Evolutionary conservation across 1,284 basidiomycete species (phyloP).

Genomic region (Exobasidium cylindrosporum): DNA sequence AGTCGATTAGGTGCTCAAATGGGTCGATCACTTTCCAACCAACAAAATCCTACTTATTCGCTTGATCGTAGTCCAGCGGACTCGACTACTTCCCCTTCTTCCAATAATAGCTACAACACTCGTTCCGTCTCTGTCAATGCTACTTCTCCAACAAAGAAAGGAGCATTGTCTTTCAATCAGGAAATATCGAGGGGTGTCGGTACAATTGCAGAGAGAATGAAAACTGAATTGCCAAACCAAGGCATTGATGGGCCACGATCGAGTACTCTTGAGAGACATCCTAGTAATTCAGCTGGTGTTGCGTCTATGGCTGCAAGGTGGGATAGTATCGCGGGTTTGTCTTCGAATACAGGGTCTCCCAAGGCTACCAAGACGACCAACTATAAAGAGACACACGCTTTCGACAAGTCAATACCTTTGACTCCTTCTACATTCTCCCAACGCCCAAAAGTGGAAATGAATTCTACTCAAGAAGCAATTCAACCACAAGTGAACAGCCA

Average conservation of each 20-base stretch:
- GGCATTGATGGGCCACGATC: no score
- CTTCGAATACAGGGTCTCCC: no score
- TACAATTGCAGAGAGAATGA: no score
- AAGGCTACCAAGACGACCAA: no score
- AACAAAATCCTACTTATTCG: not conserved
- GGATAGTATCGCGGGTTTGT: not conserved
- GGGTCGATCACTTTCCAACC: not conserved
- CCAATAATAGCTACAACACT: not conserved
- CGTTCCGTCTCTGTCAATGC: not conserved
- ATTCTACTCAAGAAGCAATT: no score
- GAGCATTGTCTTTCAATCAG: not conserved
- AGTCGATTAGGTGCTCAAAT: constrained; percentile 3
- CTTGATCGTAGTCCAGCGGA: no score
- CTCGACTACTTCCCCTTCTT: not conserved
- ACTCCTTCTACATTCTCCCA: not conserved
- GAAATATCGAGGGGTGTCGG: no score
- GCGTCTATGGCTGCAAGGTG: constrained; percentile 18
- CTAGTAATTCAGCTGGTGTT: not conserved
- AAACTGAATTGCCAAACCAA: no score
- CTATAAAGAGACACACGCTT: no score
- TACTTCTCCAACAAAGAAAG: not conserved
- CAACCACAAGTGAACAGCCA: no score
- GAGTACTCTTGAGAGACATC: no score
- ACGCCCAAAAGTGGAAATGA: not conserved
- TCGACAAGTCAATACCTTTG: no score